Percentiles rank a stretch among this genome's conserved stretches.
Evolutionary conservation across 179 eudicot species (phyloP).

Genomic region (Corrigiola litoralis): DNA sequence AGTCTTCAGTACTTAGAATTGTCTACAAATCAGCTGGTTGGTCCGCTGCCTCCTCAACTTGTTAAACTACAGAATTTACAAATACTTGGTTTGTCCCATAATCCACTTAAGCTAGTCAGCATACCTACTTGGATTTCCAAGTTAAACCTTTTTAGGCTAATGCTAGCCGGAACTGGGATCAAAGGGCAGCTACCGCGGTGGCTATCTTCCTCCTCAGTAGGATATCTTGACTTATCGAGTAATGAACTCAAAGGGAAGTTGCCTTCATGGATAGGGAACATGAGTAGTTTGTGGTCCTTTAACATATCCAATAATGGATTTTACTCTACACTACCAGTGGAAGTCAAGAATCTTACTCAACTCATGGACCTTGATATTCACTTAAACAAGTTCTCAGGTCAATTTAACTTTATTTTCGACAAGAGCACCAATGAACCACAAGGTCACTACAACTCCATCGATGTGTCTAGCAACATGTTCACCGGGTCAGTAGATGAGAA

Average conservation of each 20-base stretch:
- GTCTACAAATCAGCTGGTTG: constrained; percentile 41
- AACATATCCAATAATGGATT: constrained; percentile 65
- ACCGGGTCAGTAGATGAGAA: constrained; percentile 38
- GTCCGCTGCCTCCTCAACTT: constrained; percentile 36
- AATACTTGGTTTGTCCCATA: constrained; percentile 47
- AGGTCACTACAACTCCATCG: constrained; percentile 52
- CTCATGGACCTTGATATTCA: constrained; percentile 57
- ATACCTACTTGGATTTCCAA: constrained; percentile 45
- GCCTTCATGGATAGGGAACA: constrained; percentile 71
- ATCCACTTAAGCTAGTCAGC: constrained; percentile 41
- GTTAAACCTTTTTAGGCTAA: constrained; percentile 35
- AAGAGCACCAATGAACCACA: constrained; percentile 32
- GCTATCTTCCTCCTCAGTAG: constrained; percentile 14
- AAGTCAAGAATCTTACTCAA: constrained; percentile 38
- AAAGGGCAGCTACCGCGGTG: constrained; percentile 9
- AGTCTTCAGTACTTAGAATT: constrained; percentile 47
- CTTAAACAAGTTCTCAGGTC: constrained; percentile 56
- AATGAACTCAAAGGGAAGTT: constrained; percentile 52
- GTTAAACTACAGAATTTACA: constrained; percentile 38
- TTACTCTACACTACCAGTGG: constrained; percentile 36
- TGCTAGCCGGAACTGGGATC: constrained; percentile 29
- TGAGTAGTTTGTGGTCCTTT: constrained; percentile 49
- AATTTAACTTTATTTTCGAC: constrained; percentile 27
- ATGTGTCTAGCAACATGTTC: constrained; percentile 54
- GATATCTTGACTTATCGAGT: constrained; percentile 44